Base-by-base conservation (phyloP, 129 eudicot species). In the Artemisia tridentata region DNA sequence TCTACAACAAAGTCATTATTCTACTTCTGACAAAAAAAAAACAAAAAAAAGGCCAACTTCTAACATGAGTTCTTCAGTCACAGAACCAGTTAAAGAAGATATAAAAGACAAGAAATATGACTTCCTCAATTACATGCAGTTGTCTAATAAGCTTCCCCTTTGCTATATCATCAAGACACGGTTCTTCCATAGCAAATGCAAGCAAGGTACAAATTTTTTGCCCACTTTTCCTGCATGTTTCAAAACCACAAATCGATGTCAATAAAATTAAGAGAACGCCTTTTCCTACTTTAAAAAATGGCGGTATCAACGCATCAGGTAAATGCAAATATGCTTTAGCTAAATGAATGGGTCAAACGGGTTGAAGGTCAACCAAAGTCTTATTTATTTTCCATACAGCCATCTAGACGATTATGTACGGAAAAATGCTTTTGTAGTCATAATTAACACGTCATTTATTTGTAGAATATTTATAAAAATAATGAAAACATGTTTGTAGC, bases 111-210 rank as follows among this genome's bases (percentile, higher is more conserved):
- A 38, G 45, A 38, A 38, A 38, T 38, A 7, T 38, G 45, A 11
- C 45, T 38, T 38, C 45, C 45, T 38, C 45, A 8, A 7, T 38
- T 38, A 7, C 11, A 38, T 38, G 45, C 45, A 7, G 45, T 38
- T 38, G 45, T 38, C 45, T 38, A 7, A 38, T 7, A 7, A 7
- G 2, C 45, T 38, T 38, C 10, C 45, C 45, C 45, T 7, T 38
- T 7, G 45, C 53, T 34, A 69, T 31, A 41, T 46, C 55, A 55
- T 84, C 79, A 89, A 72, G 90, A 86, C 52, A 84, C 90, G 0
- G 96, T 89, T 57, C 96, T 78, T 29, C 96, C 96, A 78, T 86
- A 86, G 83, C 96, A 89, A 66, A 89, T 68, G 70, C 86, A 81
- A 50, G 92, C 83, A 48, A 89, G 88, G 67, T 89, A 89, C 47